Evolutionary conservation across 371 early-diverging fungal genomes (phyloP).

Genomic region (Haplosporangium sp.): DNA sequence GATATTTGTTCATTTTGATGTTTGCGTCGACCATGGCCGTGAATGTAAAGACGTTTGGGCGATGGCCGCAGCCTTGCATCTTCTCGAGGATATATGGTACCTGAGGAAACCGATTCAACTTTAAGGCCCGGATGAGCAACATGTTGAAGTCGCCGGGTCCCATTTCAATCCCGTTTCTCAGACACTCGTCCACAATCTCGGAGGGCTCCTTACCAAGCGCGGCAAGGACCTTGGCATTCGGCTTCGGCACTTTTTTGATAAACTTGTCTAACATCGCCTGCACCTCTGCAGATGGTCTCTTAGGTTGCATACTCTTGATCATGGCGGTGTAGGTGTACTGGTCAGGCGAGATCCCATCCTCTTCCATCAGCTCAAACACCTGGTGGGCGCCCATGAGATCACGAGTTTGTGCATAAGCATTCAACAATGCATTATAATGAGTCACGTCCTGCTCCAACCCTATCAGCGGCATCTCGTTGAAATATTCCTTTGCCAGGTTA

Average conservation of each 20-base stretch:
- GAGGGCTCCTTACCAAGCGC: conserved; percentile 12
- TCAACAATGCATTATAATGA: conserved; percentile 43
- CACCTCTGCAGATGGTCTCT: background rate
- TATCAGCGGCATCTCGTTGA: conserved; percentile 46
- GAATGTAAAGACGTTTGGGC: conserved; percentile 33
- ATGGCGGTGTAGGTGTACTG: conserved; percentile 33
- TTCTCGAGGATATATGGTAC: conserved; percentile 18
- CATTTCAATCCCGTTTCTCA: conserved; percentile 7
- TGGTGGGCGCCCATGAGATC: conserved; percentile 21
- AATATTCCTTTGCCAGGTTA: conserved; percentile 23
- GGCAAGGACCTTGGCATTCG: conserved; percentile 25
- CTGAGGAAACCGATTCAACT: conserved; percentile 19
- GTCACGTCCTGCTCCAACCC: conserved; percentile 12
- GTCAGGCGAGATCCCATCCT: conserved; percentile 24
- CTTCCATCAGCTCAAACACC: conserved; percentile 24
- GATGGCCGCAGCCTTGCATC: conserved; percentile 18
- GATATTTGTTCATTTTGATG: conserved; percentile 41
- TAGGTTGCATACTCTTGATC: conserved; percentile 2
- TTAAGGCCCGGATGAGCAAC: conserved; percentile 20
- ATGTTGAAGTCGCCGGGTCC: conserved; percentile 20
- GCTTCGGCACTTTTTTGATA: background rate
- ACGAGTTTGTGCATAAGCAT: conserved; percentile 23
- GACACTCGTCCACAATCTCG: conserved; percentile 22
- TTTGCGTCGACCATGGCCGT: conserved; percentile 43
- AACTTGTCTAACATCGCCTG: background rate